Evolutionary conservation across 352 stramenopile genomes (phyloP).

Genomic region (Phytophthora citricola): DNA sequence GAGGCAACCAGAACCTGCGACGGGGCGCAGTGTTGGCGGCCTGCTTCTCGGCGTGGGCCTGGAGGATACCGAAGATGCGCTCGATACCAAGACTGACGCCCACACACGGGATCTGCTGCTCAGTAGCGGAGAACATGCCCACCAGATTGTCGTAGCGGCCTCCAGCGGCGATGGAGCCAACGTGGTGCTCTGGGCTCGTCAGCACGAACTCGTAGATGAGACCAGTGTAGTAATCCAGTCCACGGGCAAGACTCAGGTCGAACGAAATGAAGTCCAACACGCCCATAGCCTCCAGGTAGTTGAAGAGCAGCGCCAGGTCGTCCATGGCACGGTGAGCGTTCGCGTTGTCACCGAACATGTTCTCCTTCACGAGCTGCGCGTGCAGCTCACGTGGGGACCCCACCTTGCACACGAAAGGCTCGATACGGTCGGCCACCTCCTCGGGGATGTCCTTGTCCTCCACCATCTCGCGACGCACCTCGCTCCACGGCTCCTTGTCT

Average conservation of each 20-base stretch:
- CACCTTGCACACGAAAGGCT: constrained; percentile 93
- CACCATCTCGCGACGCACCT: constrained; percentile 94
- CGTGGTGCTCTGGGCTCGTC: constrained; percentile 86
- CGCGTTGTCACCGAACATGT: constrained; percentile 92
- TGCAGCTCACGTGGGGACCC: constrained; percentile 90
- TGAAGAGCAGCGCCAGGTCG: constrained; percentile 96
- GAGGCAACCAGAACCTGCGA: constrained; percentile 96
- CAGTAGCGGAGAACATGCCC: constrained; percentile 96
- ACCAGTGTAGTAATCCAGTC: constrained; percentile 99
- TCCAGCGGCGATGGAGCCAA: constrained; percentile 97
- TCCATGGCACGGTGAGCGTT: constrained; percentile 88
- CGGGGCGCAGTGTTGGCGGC: constrained; percentile 37
- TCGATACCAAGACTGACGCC: constrained; percentile 99
- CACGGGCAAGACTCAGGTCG: constrained; percentile 96
- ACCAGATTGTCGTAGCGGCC: constrained; percentile 99
- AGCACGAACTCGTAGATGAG: constrained; percentile 99
- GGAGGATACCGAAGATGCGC: constrained; percentile 98
- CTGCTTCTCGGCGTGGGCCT: constrained; percentile 88
- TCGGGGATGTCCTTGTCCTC: constrained; percentile 96
- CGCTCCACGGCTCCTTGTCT: constrained; percentile 97
- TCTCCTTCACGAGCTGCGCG: constrained; percentile 65
- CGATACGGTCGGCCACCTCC: constrained; percentile 94
- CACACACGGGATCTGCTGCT: constrained; percentile 97
- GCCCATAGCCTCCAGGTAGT: constrained; percentile 98
- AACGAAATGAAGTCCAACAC: constrained; percentile 95